Evolutionary conservation across 352 stramenopile species (phyloP).

Genomic region (Phytophthora pini): DNA sequence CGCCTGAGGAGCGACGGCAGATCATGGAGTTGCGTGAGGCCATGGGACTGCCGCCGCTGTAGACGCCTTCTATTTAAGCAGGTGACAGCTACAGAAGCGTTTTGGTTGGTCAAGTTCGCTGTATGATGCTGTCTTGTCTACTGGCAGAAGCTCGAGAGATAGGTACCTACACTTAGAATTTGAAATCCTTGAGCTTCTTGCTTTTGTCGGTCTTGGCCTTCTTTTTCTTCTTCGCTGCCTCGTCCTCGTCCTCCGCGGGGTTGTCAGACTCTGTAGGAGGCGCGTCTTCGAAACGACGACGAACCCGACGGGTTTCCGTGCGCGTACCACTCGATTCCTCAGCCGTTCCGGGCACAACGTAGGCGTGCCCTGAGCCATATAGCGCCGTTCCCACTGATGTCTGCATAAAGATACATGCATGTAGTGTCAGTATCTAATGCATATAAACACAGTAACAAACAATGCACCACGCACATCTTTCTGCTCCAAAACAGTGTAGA

Average conservation of each 20-base stretch:
- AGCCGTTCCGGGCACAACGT: conserved; percentile 60
- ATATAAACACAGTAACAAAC: not conserved
- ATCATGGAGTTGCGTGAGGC: conserved; percentile 87
- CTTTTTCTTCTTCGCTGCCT: conserved; percentile 73
- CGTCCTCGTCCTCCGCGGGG: conserved; percentile 56
- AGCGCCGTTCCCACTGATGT: conserved; percentile 75
- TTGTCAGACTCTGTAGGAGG: conserved; percentile 37
- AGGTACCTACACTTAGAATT: conserved; percentile 66
- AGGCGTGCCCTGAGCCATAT: conserved; percentile 78
- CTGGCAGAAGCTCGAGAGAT: conserved; percentile 23
- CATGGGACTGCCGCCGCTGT: conserved; percentile 76
- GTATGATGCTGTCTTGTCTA: conserved; percentile 38
- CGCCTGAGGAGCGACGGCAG: conserved; percentile 71
- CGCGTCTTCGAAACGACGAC: conserved; percentile 76
- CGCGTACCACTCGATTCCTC: conserved; percentile 43
- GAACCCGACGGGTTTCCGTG: conserved; percentile 61
- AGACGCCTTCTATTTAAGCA: conserved; percentile 31
- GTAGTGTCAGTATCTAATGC: not conserved
- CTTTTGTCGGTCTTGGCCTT: conserved; percentile 78
- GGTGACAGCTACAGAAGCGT: conserved; percentile 8
- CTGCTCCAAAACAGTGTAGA: conserved; percentile 83
- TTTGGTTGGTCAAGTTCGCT: conserved; percentile 14
- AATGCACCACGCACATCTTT: conserved; percentile 54
- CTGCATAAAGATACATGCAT: conserved; percentile 28
- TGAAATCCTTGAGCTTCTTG: conserved; percentile 89